Evolutionary conservation across 768 basidiomycete species (phyloP).

Genomic region (Peribolospora kevripleyi): DNA sequence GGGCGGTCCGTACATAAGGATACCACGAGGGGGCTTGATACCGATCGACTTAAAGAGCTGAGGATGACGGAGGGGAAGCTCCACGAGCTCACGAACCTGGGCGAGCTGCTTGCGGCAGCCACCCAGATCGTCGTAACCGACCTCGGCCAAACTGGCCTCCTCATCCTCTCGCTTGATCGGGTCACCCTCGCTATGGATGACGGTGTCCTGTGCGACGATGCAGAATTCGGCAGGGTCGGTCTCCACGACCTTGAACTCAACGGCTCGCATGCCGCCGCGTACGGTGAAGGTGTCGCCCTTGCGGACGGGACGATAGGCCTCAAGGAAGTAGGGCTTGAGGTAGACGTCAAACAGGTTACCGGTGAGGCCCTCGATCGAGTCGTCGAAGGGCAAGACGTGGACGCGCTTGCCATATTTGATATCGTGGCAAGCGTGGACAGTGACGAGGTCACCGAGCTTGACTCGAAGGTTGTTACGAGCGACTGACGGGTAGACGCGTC

Average conservation of each 20-base stretch:
- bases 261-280: slow-evolving; percentile 90
- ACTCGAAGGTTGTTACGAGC: slow-evolving; percentile 97
- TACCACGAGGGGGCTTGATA: slow-evolving; percentile 98
- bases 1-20: slow-evolving; percentile 93
- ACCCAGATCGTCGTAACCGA: slow-evolving; percentile 98
- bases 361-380: slow-evolving; percentile 89
- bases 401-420: slow-evolving; percentile 98
- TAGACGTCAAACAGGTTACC: slow-evolving; percentile 98
- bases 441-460: slow-evolving; percentile 87
- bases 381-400: slow-evolving; percentile 90
- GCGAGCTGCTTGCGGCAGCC: slow-evolving; percentile 99
- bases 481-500: slow-evolving; percentile 25
- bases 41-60: slow-evolving; percentile 99
- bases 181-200: slow-evolving; percentile 94
- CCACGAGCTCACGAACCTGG: slow-evolving; percentile 96
- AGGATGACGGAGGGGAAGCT: slow-evolving; percentile 89
- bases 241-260: slow-evolving; percentile 98
- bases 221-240: slow-evolving; percentile 95
- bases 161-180: slow-evolving; percentile 97
- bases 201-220: slow-evolving; percentile 97
- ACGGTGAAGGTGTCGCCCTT: slow-evolving; percentile 99
- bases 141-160: slow-evolving; percentile 83
- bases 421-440: slow-evolving; percentile 83
- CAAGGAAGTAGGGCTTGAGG: slow-evolving; percentile 93
- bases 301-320: slow-evolving; percentile 85